Conservation (phyloP, 306 rosid species). For the Senna tora region DNA sequence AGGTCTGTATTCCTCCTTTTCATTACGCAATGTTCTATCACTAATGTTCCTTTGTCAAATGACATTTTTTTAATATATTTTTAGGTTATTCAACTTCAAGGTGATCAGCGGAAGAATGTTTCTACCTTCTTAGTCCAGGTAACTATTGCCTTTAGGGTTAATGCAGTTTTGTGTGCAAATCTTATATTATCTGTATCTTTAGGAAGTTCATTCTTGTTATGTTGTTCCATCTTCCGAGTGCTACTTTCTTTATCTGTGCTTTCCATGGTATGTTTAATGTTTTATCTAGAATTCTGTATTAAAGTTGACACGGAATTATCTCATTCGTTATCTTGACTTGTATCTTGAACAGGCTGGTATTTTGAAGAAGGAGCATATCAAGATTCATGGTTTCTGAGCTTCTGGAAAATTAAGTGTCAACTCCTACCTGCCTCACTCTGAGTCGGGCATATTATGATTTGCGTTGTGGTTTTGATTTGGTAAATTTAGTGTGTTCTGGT, state of each 20-base stretch:
- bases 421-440: constrained; percentile 30
- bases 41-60: background rate
- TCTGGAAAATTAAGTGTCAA: constrained; percentile 41
- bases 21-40: background rate
- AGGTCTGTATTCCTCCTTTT: constrained; percentile 52
- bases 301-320: background rate
- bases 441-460: constrained; percentile 19
- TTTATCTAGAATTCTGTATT: background rate
- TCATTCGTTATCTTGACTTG: background rate
- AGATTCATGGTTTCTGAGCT: constrained; percentile 70
- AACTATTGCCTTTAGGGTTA: background rate
- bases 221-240: background rate
- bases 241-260: too few species aligned
- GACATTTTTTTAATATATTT: constrained; percentile 16
- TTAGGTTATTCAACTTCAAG: constrained; percentile 92
- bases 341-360: constrained; percentile 62
- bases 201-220: background rate
- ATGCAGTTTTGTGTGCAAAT: background rate
- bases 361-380: constrained; percentile 78
- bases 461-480: constrained; percentile 37
- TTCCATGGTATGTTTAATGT: background rate
- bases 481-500: constrained; percentile 34
- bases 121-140: constrained; percentile 78
- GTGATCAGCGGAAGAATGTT: constrained; percentile 71
- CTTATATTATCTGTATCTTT: background rate